Evolutionary conservation across 208 protist species (phyloP).

Genomic region (Wallacemonas sp.): DNA sequence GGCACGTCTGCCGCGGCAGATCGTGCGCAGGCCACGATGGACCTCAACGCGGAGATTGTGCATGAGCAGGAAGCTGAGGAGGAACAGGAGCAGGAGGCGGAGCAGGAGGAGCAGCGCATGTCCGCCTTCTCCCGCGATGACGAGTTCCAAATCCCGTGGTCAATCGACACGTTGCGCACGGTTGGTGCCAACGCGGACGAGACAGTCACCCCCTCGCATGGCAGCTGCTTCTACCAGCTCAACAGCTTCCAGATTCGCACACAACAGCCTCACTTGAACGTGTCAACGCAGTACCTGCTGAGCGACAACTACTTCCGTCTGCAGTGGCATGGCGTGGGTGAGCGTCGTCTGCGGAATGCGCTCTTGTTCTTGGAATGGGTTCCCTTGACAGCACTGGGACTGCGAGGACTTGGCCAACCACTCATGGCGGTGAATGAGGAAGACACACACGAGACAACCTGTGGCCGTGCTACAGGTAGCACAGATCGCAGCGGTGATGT

Average conservation of each 20-base stretch:
- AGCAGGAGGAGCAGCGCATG: constrained; percentile 78
- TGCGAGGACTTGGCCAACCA: too few species aligned
- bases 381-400: constrained; percentile 22
- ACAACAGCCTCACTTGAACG: constrained; percentile 49
- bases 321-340: constrained; percentile 76
- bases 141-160: constrained; percentile 86
- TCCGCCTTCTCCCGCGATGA: constrained; percentile 82
- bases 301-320: constrained; percentile 94
- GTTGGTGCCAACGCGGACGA: constrained; percentile 23
- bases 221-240: constrained; percentile 64
- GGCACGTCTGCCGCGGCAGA: background rate
- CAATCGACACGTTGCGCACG: constrained; percentile 42
- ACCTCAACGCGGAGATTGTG: constrained; percentile 81
- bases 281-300: constrained; percentile 63
- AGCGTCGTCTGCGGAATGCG: constrained; percentile 92
- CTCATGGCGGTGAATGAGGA: background rate
- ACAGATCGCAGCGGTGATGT: constrained; percentile 13
- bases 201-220: constrained; percentile 26
- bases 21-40: constrained; percentile 47
- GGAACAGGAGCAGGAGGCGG: constrained; percentile 85
- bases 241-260: constrained; percentile 59
- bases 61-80: constrained; percentile 88
- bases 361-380: constrained; percentile 90
- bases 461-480: background rate
- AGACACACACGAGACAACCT: too few species aligned